Percentiles rank a stretch among this genome's conserved stretches.
Conservation (phyloP, 495 filamentous ascomycete species). For the Neurospora sp. region DNA sequence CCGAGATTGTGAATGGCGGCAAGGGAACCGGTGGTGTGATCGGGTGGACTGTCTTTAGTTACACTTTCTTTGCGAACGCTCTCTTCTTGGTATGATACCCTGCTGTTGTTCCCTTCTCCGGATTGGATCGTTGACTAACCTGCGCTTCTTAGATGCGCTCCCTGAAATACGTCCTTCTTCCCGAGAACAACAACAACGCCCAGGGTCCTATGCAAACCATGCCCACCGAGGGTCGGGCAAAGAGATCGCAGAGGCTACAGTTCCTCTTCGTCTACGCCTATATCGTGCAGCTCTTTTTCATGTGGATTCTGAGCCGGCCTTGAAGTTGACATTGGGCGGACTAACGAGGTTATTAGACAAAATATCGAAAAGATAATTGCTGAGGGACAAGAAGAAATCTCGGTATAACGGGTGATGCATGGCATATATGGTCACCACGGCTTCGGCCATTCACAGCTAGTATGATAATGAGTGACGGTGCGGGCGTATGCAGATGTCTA, state of each 20-base stretch:
- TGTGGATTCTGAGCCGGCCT: conserved; percentile 70
- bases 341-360: neutral
- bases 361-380: neutral
- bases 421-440: neutral
- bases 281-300: conserved; percentile 84
- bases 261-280: conserved; percentile 96
- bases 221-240: conserved; percentile 59
- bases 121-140: conserved; percentile 12
- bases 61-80: conserved; percentile 87
- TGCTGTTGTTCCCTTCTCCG: neutral
- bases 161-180: conserved; percentile 89
- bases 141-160: conserved; percentile 67
- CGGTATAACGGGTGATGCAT: neutral
- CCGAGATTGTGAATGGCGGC: conserved; percentile 66
- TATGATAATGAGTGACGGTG: neutral
- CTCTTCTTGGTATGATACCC: conserved; percentile 72
- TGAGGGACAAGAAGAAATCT: neutral
- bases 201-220: conserved; percentile 63
- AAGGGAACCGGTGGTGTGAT: conserved; percentile 76
- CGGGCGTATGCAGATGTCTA: neutral
- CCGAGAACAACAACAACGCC: conserved; percentile 61
- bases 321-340: conserved; percentile 1
- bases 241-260: conserved; percentile 83
- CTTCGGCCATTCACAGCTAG: neutral
- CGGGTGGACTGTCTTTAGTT: conserved; percentile 79